Evolutionary conservation across 108 stramenopile genomes (phyloP).

Genomic region (Fragilaria radians): DNA sequence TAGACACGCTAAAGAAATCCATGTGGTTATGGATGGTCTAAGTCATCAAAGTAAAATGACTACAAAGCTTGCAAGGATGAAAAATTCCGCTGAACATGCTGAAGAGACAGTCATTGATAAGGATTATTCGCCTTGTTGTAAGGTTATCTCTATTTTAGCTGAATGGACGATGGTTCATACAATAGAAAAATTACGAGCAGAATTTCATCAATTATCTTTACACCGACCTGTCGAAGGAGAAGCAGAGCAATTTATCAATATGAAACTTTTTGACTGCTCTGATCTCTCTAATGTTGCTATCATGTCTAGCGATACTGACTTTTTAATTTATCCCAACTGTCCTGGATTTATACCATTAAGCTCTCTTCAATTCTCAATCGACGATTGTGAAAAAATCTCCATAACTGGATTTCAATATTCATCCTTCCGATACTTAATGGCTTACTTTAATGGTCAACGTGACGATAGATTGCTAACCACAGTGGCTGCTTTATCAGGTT

Average conservation of each 20-base stretch:
- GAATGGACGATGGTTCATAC: constrained; percentile 23
- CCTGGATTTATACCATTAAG: constrained; percentile 19
- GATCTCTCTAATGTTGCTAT: constrained; percentile 7
- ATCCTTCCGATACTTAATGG: constrained; percentile 7
- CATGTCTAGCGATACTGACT: constrained; percentile 21
- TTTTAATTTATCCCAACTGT: constrained; percentile 17
- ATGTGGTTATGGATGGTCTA: constrained; percentile 22
- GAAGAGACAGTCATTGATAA: constrained; percentile 5
- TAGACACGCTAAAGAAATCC: not conserved
- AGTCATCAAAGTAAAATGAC: constrained; percentile 5
- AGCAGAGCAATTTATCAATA: constrained; percentile 20
- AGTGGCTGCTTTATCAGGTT: constrained; percentile 23
- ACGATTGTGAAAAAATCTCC: not conserved
- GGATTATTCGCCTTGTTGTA: not conserved
- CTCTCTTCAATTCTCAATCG: constrained; percentile 4
- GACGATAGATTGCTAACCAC: not conserved
- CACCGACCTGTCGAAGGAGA: constrained; percentile 18
- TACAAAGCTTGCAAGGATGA: constrained; percentile 12
- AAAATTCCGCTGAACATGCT: not conserved
- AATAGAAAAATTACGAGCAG: not conserved
- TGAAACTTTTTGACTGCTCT: not conserved
- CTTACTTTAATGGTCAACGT: not conserved
- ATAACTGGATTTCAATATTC: constrained; percentile 12
- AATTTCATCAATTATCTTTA: not conserved
- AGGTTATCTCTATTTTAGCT: constrained; percentile 14